These are phyloP conservation scores for Boletales sp. DNA, from an alignment of 768 basidiomycete species.

Conservation along the genomic window DNA sequence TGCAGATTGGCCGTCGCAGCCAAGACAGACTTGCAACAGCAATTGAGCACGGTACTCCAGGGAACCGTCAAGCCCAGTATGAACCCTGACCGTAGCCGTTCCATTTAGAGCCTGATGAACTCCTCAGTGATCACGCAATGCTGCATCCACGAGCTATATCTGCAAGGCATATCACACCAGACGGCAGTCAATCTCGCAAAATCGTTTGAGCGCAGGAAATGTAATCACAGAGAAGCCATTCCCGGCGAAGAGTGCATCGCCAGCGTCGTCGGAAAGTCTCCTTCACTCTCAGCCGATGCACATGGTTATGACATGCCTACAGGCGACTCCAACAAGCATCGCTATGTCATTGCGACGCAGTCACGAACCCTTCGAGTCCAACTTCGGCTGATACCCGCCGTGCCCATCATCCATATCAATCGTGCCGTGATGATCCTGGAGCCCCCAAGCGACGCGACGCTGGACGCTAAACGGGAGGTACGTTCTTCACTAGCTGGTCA, in stretches of 20 bases:
- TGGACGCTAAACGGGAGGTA: conserved; percentile 63
- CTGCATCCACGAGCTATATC: conserved; percentile 90
- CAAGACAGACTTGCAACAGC: conserved; percentile 74
- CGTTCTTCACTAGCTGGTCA: conserved; percentile 13
- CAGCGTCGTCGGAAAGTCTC: conserved; percentile 66
- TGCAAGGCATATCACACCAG: conserved; percentile 72
- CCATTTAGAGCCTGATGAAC: conserved; percentile 33
- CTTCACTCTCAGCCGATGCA: neutral
- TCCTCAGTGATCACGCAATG: conserved; percentile 97
- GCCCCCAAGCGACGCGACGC: conserved; percentile 78
- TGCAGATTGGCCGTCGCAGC: conserved; percentile 64
- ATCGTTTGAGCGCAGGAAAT: conserved; percentile 87
- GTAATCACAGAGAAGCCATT: conserved; percentile 91
- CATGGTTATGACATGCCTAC: conserved; percentile 6
- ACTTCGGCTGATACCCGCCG: conserved; percentile 73
- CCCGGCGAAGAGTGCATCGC: conserved; percentile 78
- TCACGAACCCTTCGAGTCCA: conserved; percentile 65
- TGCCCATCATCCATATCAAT: conserved; percentile 89
- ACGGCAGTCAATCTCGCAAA: conserved; percentile 86
- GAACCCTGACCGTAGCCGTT: conserved; percentile 28
- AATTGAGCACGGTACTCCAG: conserved; percentile 74
- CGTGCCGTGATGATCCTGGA: conserved; percentile 92
- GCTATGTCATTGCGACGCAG: conserved; percentile 88
- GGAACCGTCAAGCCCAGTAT: conserved; percentile 89
- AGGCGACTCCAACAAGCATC: conserved; percentile 87